Conservation (phyloP, 2,329 filamentous ascomycete genomes). For the Phyllachora maydis region DNA sequence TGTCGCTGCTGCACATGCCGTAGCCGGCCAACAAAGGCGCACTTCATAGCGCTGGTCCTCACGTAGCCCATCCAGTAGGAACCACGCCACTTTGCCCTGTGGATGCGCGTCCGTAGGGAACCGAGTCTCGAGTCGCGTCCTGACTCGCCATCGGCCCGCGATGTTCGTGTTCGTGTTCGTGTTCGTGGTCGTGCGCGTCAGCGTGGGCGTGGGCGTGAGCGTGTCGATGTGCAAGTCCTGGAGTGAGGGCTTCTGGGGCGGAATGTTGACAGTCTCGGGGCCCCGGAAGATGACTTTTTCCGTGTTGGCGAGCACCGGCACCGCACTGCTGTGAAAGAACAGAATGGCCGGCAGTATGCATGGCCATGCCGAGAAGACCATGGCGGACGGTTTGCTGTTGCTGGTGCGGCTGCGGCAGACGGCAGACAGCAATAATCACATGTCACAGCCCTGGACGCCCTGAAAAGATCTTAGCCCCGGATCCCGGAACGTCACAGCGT, state of each 20-base stretch:
- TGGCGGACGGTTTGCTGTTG: no score
- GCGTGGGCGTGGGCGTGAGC: constrained; percentile 43
- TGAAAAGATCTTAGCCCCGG: no score
- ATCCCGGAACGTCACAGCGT: no score
- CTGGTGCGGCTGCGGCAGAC: no score
- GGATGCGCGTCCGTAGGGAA: constrained; percentile 38
- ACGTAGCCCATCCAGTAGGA: constrained; percentile 50
- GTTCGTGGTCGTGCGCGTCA: no score
- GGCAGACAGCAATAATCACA: no score
- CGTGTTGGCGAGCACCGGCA: constrained; percentile 62
- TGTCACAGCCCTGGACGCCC: no score
- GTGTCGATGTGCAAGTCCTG: constrained; percentile 39
- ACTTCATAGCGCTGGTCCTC: constrained; percentile 70
- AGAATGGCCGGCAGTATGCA: no score
- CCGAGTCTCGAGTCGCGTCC: constrained; percentile 41
- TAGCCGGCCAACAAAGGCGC: constrained; percentile 82
- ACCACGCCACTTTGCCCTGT: constrained; percentile 52
- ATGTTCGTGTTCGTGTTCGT: constrained; percentile 14
- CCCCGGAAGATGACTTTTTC: constrained; percentile 83
- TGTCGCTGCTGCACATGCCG: no score
- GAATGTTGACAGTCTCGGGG: constrained; percentile 35
- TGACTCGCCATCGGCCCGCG: no score
- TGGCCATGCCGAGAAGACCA: no score
- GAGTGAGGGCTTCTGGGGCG: constrained; percentile 31
- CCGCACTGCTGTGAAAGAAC: no score